Evolutionary conservation across 2,329 filamentous ascomycete genomes (phyloP).

Genomic region (Exophiala sp.): DNA sequence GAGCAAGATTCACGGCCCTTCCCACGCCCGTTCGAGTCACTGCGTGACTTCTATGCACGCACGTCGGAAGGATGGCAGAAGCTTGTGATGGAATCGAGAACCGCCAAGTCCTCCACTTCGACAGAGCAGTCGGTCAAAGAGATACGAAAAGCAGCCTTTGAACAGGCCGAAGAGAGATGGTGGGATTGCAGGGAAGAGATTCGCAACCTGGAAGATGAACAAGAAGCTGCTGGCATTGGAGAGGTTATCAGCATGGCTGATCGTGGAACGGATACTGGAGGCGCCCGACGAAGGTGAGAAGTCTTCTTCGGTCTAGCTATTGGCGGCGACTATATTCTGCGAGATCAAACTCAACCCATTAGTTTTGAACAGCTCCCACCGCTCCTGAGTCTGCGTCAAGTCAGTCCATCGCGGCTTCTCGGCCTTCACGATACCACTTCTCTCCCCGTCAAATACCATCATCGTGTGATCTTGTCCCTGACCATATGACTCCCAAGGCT

Average conservation of each 20-base stretch:
- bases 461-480: no score
- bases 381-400: no score
- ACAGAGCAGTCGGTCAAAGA: conserved; percentile 73
- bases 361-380: no score
- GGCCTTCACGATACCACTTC: no score
- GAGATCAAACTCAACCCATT: no score
- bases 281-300: conserved; percentile 38
- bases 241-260: conserved; percentile 88
- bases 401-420: no score
- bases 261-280: conserved; percentile 54
- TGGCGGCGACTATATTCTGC: no score
- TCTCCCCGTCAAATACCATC: no score
- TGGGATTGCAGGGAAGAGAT: conserved; percentile 98
- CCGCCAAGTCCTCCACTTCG: conserved; percentile 55
- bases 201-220: conserved; percentile 84
- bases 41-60: conserved; percentile 87
- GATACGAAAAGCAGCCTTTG: conserved; percentile 85
- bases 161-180: conserved; percentile 93
- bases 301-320: no score
- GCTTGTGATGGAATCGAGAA: conserved; percentile 70
- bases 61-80: conserved; percentile 91
- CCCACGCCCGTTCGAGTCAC: conserved; percentile 76
- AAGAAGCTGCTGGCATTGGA: conserved; percentile 90
- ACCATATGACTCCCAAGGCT: not conserved
- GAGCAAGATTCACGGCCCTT: conserved; percentile 75